Percentiles rank a stretch among this genome's conserved stretches.
These are phyloP conservation scores for Trichocladium antarcticum DNA, from an alignment of 495 filamentous ascomycete species.

Conservation along the genomic window DNA sequence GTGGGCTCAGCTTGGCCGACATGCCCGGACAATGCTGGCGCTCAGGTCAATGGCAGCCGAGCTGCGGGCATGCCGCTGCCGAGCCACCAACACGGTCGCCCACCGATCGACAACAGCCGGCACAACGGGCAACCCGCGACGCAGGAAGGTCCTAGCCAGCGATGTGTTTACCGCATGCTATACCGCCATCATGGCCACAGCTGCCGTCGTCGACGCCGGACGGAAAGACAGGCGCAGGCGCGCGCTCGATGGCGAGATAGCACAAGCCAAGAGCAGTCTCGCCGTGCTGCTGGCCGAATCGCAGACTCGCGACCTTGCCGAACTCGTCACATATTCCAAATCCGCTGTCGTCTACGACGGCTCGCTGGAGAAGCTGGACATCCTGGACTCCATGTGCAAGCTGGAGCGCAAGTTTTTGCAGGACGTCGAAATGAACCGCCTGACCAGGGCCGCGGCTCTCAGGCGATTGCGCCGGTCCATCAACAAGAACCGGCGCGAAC, in stretches of 20 bases:
- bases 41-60: constrained; percentile 59
- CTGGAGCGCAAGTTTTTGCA: not conserved
- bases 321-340: constrained; percentile 2
- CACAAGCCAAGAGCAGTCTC: constrained; percentile 28
- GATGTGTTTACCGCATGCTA: constrained; percentile 62
- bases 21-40: constrained; percentile 50
- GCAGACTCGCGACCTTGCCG: constrained; percentile 14
- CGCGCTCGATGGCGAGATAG: constrained; percentile 51
- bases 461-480: not conserved
- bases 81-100: constrained; percentile 34
- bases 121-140: constrained; percentile 26
- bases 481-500: not conserved
- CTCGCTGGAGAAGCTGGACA: not conserved
- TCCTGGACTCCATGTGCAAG: constrained; percentile 6
- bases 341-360: not conserved
- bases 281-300: constrained; percentile 12
- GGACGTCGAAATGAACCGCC: not conserved
- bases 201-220: constrained; percentile 52
- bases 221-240: constrained; percentile 49
- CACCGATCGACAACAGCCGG: constrained; percentile 8
- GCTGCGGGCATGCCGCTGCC: constrained; percentile 53
- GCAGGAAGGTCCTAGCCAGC: constrained; percentile 42
- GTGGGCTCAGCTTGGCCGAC: constrained; percentile 17
- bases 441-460: not conserved
- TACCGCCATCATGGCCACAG: constrained; percentile 61